These are phyloP conservation scores for Colletotrichum lupini DNA, from an alignment of 2,329 filamentous ascomycete species.

Conservation along the genomic window DNA sequence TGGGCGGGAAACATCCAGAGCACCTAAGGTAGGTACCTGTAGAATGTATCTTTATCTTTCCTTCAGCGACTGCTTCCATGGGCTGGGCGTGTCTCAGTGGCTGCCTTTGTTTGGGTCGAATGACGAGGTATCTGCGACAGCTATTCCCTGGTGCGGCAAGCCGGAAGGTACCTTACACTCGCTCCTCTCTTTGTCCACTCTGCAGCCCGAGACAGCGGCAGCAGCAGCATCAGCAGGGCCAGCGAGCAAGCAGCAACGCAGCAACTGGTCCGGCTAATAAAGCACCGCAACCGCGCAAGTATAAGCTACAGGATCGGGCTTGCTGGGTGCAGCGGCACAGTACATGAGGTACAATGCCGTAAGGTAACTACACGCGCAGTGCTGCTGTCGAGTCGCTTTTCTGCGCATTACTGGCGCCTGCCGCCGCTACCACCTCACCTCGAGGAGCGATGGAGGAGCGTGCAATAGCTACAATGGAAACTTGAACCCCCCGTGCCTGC, in stretches of 20 bases:
- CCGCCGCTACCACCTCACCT: background rate
- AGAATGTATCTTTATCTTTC: conserved; percentile 9
- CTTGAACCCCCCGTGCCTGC: background rate
- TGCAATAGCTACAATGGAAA: background rate
- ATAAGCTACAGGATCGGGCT: conserved; percentile 8
- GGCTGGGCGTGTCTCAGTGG: conserved; percentile 27
- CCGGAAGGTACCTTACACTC: background rate
- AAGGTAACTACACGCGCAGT: background rate
- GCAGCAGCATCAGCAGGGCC: background rate
- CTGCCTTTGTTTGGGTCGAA: conserved; percentile 13
- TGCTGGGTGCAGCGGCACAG: conserved; percentile 25
- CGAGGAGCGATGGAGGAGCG: background rate
- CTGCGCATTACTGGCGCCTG: conserved; percentile 32
- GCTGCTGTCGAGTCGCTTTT: conserved; percentile 5
- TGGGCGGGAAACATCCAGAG: too few relatives aligned
- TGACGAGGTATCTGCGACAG: conserved; percentile 31
- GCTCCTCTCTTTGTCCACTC: conserved; percentile 6
- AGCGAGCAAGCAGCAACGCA: conserved; percentile 3
- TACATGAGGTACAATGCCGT: background rate
- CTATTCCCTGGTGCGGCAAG: conserved; percentile 15
- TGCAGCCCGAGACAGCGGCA: conserved; percentile 23
- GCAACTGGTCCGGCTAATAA: background rate
- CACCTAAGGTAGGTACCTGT: conserved; percentile 1
- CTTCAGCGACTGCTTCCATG: background rate
- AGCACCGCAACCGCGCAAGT: background rate